Conservation (phyloP, 768 basidiomycete genomes). For the Phlegmacium glaucopus region DNA sequence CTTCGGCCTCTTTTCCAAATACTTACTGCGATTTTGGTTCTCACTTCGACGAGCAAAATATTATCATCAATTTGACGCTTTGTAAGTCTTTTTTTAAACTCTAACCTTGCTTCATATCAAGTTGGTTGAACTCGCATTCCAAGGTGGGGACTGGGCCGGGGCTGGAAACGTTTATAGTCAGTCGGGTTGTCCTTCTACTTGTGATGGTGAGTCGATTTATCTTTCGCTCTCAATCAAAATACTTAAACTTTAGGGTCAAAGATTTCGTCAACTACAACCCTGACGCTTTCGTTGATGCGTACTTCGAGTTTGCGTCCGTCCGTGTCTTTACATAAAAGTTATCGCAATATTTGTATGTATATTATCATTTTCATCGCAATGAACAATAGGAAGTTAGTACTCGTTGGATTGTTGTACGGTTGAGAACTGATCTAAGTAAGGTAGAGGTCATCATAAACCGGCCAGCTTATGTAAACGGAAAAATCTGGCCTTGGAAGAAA, state of each 20-base stretch:
- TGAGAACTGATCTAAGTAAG: too few species aligned
- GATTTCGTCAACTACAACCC: conserved; percentile 65
- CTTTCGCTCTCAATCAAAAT: neutral
- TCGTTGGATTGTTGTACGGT: too few species aligned
- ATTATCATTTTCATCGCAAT: neutral
- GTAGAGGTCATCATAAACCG: too few species aligned
- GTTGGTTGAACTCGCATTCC: neutral
- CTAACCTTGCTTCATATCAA: neutral
- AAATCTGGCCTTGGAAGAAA: too few species aligned
- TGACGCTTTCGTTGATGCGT: conserved; percentile 56
- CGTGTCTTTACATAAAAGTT: conserved; percentile 27
- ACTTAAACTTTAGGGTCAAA: conserved; percentile 17
- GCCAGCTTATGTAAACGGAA: too few species aligned
- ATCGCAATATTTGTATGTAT: too few species aligned
- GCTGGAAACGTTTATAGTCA: conserved; percentile 46
- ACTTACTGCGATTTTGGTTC: conserved; percentile 55
- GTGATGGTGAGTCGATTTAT: conserved; percentile 43
- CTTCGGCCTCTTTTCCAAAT: conserved; percentile 58
- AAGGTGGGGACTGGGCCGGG: conserved; percentile 54
- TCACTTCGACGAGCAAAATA: conserved; percentile 55
- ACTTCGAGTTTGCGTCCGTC: conserved; percentile 62
- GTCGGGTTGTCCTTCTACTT: conserved; percentile 54
- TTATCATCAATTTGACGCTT: conserved; percentile 58
- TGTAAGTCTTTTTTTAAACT: conserved; percentile 20
- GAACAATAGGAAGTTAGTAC: too few species aligned